Evolutionary conservation across 140 eudicot genomes (phyloP), one percentile per base, ranked within the genome.

Genomic region (Stevia rebaudiana): DNA sequence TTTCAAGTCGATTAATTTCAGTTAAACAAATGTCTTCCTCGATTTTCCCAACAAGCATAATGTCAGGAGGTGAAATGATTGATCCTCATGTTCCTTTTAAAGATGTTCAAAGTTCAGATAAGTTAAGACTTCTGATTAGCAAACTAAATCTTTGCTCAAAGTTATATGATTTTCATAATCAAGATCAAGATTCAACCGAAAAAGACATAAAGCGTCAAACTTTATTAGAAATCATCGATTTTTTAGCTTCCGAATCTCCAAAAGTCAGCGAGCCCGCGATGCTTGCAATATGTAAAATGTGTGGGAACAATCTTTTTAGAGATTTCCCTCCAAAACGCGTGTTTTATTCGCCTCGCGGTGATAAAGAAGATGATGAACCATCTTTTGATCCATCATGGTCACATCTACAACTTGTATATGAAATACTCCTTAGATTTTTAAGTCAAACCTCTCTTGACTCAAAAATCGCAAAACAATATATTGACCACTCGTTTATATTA

Each of bases 371-470:
- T 7, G 86, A 82, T 11, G 86, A 86, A 69, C 89, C 89, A 1
- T 73, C 53, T 48, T 86, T 86, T 52, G 94, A 86, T 66, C 89
- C 88, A 0, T 82, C 89, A 8, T 86, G 94, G 94, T 77, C 86
- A 40, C 94, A 86, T 75, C 61, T 86, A 62, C 94, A 82, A 48
- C 83, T 80, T 46, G 94, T 82, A 67, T 86, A 82, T 43, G 94
- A 86, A 42, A 71, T 86, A 46, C 78, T 86, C 22, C 82, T 82
- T 43, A 76, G 83, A 56, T 83, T 83, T 67, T 60, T 86, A 47
- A 80, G 78, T 66, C 84, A 78, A 35, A 18, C 61, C 57, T 74
- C 86, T 8, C 67, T 86, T 11, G 94, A 86, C 46, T 74, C 81
- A 2, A 86, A 86, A 71, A 79, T 86, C 18, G 94, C 86, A 11